phyloP scores from a whole-genome alignment of 805 yeast species.

The Grigorovia jiainica region DNA sequence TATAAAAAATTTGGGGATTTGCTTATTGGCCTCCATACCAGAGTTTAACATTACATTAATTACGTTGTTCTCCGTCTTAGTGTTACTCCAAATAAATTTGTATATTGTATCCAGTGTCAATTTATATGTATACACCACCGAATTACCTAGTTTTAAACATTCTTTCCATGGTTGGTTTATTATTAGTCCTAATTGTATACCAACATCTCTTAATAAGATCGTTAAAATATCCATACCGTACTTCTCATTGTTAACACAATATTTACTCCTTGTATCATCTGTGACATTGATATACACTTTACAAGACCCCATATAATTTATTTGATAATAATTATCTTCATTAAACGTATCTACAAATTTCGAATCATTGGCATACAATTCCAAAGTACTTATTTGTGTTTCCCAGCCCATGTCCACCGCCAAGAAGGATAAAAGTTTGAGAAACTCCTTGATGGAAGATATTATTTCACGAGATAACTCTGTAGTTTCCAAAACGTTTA shows the following conservation, averaged over 20 bases:
- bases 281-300: conserved; percentile 10
- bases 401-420: conserved; percentile 24
- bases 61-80: conserved; percentile 11
- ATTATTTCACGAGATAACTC: conserved; percentile 12
- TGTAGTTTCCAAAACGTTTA: conserved; percentile 17
- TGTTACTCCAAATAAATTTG: conserved; percentile 12
- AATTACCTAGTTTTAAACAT: conserved; percentile 17
- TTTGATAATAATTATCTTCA: conserved; percentile 13
- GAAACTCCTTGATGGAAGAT: conserved; percentile 17
- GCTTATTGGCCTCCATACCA: no score
- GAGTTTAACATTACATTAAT: conserved; percentile 8
- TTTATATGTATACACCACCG: conserved; percentile 19
- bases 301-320: conserved; percentile 25
- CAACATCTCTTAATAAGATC: conserved; percentile 22
- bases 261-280: conserved; percentile 5
- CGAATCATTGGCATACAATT: conserved; percentile 18
- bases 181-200: conserved; percentile 20
- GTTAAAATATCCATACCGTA: conserved; percentile 22
- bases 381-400: conserved; percentile 3
- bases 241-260: conserved; percentile 14
- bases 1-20: neutral
- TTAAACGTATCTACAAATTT: conserved; percentile 20
- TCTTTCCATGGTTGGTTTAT: conserved; percentile 13
- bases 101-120: conserved; percentile 14
- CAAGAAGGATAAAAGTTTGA: conserved; percentile 21